These are phyloP conservation scores for Hypomyces perniciosus DNA, from an alignment of 2,329 filamentous ascomycete species.

Conservation along the genomic window DNA sequence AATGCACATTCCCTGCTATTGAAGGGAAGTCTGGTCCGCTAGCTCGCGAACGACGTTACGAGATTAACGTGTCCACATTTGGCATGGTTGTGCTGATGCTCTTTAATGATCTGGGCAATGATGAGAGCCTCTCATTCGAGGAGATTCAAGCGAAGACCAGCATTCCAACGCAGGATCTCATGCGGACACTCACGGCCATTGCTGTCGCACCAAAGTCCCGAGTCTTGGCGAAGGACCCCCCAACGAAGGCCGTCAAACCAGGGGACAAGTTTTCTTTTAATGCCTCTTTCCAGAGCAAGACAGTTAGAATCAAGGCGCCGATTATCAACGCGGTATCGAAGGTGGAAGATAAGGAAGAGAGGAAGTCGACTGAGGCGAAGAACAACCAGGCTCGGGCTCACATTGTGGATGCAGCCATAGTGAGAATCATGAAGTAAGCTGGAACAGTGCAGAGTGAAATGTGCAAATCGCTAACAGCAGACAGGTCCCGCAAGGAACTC, in stretches of 20 bases:
- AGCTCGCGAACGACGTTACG: conserved; percentile 67
- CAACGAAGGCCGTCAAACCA: conserved; percentile 68
- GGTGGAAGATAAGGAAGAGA: conserved; percentile 68
- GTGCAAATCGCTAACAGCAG: conserved; percentile 22
- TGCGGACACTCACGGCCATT: conserved; percentile 72
- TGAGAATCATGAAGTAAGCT: conserved; percentile 82
- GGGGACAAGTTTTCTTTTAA: conserved; percentile 82
- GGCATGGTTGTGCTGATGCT: conserved; percentile 84
- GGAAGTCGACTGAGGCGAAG: conserved; percentile 67
- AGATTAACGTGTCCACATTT: conserved; percentile 87
- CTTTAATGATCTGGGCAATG: conserved; percentile 70
- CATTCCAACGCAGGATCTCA: conserved; percentile 68
- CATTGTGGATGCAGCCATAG: conserved; percentile 69
- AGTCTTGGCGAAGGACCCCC: conserved; percentile 73
- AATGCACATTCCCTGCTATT: conserved; percentile 68
- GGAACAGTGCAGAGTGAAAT: not conserved
- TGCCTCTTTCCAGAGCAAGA: conserved; percentile 70
- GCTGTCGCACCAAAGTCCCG: conserved; percentile 78
- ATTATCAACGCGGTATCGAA: conserved; percentile 77
- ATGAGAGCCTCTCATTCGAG: conserved; percentile 52
- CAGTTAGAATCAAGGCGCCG: conserved; percentile 82
- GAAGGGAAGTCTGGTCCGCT: conserved; percentile 60
- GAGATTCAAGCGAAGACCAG: conserved; percentile 79
- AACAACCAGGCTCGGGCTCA: conserved; percentile 66
- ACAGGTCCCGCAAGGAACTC: conserved; percentile 67